Conservation (phyloP, 1,139 yeast species). For the Suhomyces yuchorum region DNA sequence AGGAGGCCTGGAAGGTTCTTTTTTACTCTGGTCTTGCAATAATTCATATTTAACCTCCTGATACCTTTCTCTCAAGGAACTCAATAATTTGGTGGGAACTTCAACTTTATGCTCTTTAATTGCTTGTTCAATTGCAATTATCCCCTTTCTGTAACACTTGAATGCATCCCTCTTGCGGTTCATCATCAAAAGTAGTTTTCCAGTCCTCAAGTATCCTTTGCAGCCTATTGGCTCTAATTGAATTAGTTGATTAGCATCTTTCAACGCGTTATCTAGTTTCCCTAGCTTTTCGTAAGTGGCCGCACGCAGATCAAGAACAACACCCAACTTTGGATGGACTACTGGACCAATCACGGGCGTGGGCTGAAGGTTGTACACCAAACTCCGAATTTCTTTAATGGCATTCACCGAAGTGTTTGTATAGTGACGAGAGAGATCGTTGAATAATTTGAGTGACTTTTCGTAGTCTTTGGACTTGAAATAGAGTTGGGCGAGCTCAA, state of each 20-base stretch:
- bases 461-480: slow-evolving; percentile 33
- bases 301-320: slow-evolving; percentile 52
- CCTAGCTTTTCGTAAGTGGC: slow-evolving; percentile 59
- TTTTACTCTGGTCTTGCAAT: not conserved
- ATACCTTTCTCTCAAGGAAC: slow-evolving; percentile 29
- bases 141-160: slow-evolving; percentile 44
- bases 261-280: slow-evolving; percentile 41
- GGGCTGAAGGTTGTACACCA: slow-evolving; percentile 22
- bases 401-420: slow-evolving; percentile 18
- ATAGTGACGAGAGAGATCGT: slow-evolving; percentile 17
- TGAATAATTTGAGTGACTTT: slow-evolving; percentile 28
- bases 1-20: not conserved
- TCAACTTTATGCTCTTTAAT: slow-evolving; percentile 23
- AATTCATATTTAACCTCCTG: slow-evolving; percentile 22
- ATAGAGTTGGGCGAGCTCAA: slow-evolving; percentile 34
- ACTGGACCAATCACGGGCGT: slow-evolving; percentile 32
- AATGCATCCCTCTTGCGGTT: slow-evolving; percentile 45
- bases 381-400: slow-evolving; percentile 23
- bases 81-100: slow-evolving; percentile 33
- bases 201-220: slow-evolving; percentile 59
- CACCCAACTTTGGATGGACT: slow-evolving; percentile 31
- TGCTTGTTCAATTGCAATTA: slow-evolving; percentile 32
- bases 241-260: slow-evolving; percentile 47
- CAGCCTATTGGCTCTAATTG: slow-evolving; percentile 55
- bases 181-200: slow-evolving; percentile 42